Evolutionary conservation across 1,284 basidiomycete species (phyloP), one percentile per base, ranked within the genome.

Genomic region (Ustilago cynodontis): DNA sequence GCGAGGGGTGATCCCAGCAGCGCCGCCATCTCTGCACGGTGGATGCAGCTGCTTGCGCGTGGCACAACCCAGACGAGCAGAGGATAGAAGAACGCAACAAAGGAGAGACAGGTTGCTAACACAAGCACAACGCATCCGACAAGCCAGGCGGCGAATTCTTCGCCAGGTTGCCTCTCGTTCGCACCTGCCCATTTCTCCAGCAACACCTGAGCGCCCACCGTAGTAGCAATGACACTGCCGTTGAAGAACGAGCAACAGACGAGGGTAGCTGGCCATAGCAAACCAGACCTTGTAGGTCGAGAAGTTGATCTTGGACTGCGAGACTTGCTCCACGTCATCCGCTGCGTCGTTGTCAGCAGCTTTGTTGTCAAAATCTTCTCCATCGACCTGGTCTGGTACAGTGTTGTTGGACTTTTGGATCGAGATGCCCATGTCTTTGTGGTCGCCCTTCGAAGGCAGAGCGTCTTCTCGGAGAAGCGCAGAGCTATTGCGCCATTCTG

Each of bases 1-100:
- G 62, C 65, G 4, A 80, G 20, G 1, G 71, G 65, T 20, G 80
- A 65, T 5, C 45, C 41, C 10, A 77, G 55, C 0, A 79, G 64
- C n/a, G 59, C 74, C 20, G 24, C 43, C 4, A 77, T 58, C 18
- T 77, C 47, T 22, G 26, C 29, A 13, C 37, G 58, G 22, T 81
- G 79, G 26, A 80, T 50, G n/a, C 26, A 26, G 18, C 29, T 33
- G 9, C 79, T 71, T 2, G 77, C 79, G 28, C 14, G 49, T 22
- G 2, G 56, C 35, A 31, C 61, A 57, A 13, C 28, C 31, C 10
- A 55, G 28, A n/a, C 14, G 14, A 37, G 9, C 55, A 29, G 10
- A 65, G 14, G 9, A 65, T 14, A 45, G 59, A 59, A 43, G 66
- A 54, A 7, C 61, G n/a, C 56, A 6, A 63, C 14, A 0, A 65